Conservation (phyloP, 1,284 basidiomycete genomes). For the Uromyces viciae-fabae region DNA sequence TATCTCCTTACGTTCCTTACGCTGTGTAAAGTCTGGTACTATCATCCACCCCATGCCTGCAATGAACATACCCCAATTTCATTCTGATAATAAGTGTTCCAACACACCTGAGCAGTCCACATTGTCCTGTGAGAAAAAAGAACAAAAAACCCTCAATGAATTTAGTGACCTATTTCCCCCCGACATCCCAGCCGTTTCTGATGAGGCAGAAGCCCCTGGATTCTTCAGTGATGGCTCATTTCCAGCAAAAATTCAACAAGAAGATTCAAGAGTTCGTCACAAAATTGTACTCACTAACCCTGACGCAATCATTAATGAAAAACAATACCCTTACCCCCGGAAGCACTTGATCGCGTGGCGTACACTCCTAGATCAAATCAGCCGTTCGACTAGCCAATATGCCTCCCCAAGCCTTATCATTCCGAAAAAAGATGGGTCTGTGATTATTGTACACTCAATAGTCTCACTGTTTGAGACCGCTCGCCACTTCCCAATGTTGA, state of each 20-base stretch:
- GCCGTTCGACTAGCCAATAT: neutral
- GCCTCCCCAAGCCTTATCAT: conserved; percentile 18
- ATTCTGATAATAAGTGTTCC: neutral
- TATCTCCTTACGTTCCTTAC: neutral
- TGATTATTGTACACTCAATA: neutral
- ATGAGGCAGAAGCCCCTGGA: neutral
- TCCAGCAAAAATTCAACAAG: neutral
- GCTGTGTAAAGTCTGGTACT: neutral
- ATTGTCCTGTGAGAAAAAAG: neutral
- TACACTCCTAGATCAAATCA: conserved; percentile 29
- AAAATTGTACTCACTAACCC: conserved; percentile 17
- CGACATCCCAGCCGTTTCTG: neutral
- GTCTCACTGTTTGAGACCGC: conserved; percentile 19
- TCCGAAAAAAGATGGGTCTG: conserved; percentile 46
- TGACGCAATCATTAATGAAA: conserved; percentile 35
- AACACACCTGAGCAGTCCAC: neutral
- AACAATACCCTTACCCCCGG: conserved; percentile 19
- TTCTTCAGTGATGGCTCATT: neutral
- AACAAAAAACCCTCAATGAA: neutral
- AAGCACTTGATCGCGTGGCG: conserved; percentile 40
- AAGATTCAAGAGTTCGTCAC: neutral
- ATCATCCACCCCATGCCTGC: too few species aligned
- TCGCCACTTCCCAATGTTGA: conserved; percentile 48
- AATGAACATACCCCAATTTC: too few species aligned
- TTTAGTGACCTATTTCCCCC: neutral